Evolutionary conservation across 2,329 filamentous ascomycete species (phyloP).

Genomic region (Ustulina deusta): DNA sequence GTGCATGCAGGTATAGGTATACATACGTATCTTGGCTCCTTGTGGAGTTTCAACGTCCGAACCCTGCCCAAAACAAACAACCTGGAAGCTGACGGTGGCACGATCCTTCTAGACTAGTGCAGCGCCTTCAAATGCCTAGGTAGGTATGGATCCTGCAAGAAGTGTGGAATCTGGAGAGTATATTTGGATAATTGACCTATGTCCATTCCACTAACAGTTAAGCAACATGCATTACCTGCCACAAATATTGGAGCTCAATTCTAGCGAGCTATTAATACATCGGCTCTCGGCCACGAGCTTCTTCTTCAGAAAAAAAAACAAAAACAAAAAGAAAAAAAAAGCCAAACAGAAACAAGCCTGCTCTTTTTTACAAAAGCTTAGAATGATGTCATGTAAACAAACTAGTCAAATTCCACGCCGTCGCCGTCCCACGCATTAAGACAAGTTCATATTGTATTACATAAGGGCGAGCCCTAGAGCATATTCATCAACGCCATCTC

Average conservation of each 20-base stretch:
- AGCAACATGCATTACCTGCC: constrained; percentile 14
- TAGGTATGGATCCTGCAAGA: neutral
- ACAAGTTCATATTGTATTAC: neutral
- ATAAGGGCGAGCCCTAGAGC: neutral
- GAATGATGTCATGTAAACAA: constrained; percentile 2
- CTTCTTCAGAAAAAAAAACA: neutral
- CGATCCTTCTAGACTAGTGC: constrained; percentile 24
- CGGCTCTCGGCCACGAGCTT: constrained; percentile 22
- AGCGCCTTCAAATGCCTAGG: neutral
- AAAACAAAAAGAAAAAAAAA: neutral
- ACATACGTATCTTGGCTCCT: too few relatives aligned
- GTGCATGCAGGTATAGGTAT: neutral
- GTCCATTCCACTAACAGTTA: constrained; percentile 22
- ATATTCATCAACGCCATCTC: neutral
- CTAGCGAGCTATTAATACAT: constrained; percentile 34
- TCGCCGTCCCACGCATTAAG: neutral
- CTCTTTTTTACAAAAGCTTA: neutral
- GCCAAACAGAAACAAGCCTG: neutral
- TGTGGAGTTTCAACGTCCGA: constrained; percentile 24
- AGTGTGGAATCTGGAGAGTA: constrained; percentile 22
- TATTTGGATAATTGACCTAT: neutral
- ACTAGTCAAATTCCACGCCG: neutral
- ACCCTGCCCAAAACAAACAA: constrained; percentile 12
- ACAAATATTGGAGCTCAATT: constrained; percentile 23
- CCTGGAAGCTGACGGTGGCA: constrained; percentile 13